These are phyloP conservation scores for Colletotrichum agaves DNA, from an alignment of 2,329 filamentous ascomycete species.

Conservation along the genomic window DNA sequence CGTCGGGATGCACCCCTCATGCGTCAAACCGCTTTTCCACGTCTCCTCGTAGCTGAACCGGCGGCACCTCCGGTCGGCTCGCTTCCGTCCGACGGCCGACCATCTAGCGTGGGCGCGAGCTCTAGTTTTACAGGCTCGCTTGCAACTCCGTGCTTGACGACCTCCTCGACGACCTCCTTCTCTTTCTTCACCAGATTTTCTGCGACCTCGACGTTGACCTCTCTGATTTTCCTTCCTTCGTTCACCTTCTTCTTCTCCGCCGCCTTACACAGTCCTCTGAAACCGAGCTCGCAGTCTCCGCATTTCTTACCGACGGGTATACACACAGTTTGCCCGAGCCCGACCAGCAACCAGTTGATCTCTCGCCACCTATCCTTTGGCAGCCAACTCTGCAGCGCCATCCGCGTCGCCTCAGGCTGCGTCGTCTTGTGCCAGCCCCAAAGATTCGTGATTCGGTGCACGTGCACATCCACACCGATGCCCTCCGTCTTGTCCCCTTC, in stretches of 20 bases:
- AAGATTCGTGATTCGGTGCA: slow-evolving; percentile 92
- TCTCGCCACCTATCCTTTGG: slow-evolving; percentile 89
- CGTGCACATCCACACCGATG: slow-evolving; percentile 94
- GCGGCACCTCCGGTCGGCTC: not conserved
- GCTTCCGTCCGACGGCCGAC: not conserved
- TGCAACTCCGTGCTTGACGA: slow-evolving; percentile 38
- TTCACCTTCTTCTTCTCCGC: slow-evolving; percentile 73
- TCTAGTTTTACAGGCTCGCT: not conserved
- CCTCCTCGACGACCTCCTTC: slow-evolving; percentile 46
- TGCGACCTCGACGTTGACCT: slow-evolving; percentile 42
- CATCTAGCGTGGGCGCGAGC: not conserved
- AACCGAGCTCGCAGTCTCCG: slow-evolving; percentile 85
- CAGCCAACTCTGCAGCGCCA: slow-evolving; percentile 82
- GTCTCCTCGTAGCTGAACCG: not conserved
- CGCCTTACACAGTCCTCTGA: slow-evolving; percentile 78
- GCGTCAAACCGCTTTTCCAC: not conserved
- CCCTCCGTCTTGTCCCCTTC: slow-evolving; percentile 67
- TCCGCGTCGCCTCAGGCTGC: slow-evolving; percentile 83
- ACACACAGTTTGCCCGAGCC: slow-evolving; percentile 88
- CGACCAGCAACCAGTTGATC: slow-evolving; percentile 90
- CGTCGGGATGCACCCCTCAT: not conserved
- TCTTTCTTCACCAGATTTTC: slow-evolving; percentile 37
- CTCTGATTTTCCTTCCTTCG: slow-evolving; percentile 64
- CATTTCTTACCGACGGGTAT: slow-evolving; percentile 82
- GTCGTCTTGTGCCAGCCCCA: slow-evolving; percentile 91